phyloP scores from a whole-genome alignment of 1,284 basidiomycete species.

The Heterobasidion annosum region DNA sequence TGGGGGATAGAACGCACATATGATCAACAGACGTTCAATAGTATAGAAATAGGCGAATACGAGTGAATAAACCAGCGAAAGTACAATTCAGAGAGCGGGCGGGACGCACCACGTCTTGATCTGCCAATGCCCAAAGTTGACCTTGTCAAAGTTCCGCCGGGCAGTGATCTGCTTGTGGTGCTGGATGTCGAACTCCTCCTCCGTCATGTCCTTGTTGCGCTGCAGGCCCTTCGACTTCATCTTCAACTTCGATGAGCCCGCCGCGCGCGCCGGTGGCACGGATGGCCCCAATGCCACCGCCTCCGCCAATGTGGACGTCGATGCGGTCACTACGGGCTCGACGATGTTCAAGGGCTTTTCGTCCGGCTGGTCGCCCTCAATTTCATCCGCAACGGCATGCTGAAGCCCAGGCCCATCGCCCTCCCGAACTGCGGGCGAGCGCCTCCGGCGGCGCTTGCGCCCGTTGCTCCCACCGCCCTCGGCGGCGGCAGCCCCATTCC shows the following conservation, averaged over 20 bases:
- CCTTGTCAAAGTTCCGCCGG: slow-evolving; percentile 71
- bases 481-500: background rate
- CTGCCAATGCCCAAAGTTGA: slow-evolving; percentile 67
- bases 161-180: slow-evolving; percentile 59
- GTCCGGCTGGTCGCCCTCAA: too few species aligned
- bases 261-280: background rate
- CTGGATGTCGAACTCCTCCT: slow-evolving; percentile 59
- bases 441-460: slow-evolving; percentile 9
- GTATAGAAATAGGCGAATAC: background rate
- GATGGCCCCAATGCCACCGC: slow-evolving; percentile 10
- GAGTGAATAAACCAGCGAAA: background rate
- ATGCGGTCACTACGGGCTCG: too few species aligned
- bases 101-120: slow-evolving; percentile 69
- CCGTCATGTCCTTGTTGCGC: slow-evolving; percentile 29
- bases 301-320: slow-evolving; percentile 8
- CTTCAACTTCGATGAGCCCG: background rate
- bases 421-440: slow-evolving; percentile 2
- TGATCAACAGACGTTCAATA: background rate
- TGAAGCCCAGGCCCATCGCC: background rate
- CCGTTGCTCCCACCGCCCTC: too few species aligned
- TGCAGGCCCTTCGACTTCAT: background rate
- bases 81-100: background rate
- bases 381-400: too few species aligned
- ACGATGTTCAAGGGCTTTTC: too few species aligned
- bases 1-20: background rate